phyloP scores from a whole-genome alignment of 2,329 filamentous ascomycete species.

The Periconia macrospinosa region DNA sequence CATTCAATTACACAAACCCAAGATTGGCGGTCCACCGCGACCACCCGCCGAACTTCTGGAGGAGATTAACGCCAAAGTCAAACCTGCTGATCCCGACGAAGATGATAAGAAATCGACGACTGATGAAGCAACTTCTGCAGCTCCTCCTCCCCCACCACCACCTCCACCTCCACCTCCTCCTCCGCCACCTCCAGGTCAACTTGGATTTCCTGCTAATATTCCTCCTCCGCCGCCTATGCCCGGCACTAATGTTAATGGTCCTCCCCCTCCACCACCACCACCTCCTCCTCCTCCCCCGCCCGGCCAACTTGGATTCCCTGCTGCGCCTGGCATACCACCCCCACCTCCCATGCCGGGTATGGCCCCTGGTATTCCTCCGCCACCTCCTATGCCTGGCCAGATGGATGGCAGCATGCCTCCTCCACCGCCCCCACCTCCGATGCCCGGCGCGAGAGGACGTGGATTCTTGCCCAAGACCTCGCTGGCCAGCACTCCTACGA shows the following conservation, averaged over 20 bases:
- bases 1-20: conserved; percentile 76
- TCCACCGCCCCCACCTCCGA: conserved; percentile 57
- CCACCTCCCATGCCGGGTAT: conserved; percentile 37
- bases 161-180: conserved; percentile 52
- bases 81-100: conserved; percentile 72
- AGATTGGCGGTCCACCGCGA: conserved; percentile 54
- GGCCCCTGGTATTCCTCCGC: conserved; percentile 45
- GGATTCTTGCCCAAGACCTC: conserved; percentile 72
- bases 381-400: conserved; percentile 53
- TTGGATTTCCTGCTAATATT: conserved; percentile 42
- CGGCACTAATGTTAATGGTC: conserved; percentile 46
- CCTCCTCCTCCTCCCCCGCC: conserved; percentile 44
- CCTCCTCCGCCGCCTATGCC: conserved; percentile 52
- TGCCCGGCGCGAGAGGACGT: conserved; percentile 61
- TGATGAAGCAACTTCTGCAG: conserved; percentile 52
- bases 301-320: conserved; percentile 46
- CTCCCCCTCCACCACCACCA: conserved; percentile 53
- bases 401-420: conserved; percentile 49
- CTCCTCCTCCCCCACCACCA: conserved; percentile 54
- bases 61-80: conserved; percentile 76
- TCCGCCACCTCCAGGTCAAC: conserved; percentile 45
- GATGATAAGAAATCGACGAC: conserved; percentile 55
- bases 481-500: conserved; percentile 56
- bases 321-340: conserved; percentile 34
- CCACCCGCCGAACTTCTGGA: conserved; percentile 68